Base-by-base conservation (phyloP, 108 stramenopile species). In the Cyclotella cryptica region DNA sequence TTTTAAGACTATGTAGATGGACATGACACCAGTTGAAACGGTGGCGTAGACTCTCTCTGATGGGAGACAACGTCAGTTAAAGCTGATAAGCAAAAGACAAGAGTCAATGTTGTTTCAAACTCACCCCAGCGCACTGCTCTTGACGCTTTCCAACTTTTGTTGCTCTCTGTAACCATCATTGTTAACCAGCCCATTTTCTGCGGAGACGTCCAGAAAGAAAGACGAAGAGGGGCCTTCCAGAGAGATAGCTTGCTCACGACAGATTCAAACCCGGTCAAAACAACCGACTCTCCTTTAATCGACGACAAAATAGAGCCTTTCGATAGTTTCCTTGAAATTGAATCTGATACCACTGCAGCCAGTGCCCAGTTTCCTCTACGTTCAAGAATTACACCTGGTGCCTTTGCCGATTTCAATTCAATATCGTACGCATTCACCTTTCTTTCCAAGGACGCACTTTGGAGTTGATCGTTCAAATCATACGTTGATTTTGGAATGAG, bases 151-250 rank as follows among this genome's bases (percentile, higher is more conserved):
- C 69, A 71, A n/a, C 69, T 30, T 44, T 63, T 69, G 28, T 24
- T 22, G 3, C 24, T 41, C 14, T 57, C 62, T 45, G 45, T 65
- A 9, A 71, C 63, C 41, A 78, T 64, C 41, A 78, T 51, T 7
- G 19, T 65, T 44, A 79, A 24, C 78, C 78, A 79, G 18, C 78
- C 78, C 78, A 79, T 79, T 60, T 72, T 79, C 47, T 70, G 52
- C 45, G 78, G 78, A 3, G 78, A 79, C 14, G 72, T 45, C 44
- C 27, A 45, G 39, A 79, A 79, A 7, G 12, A 40, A 51, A 79
- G 54, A n/a, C 15, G 78, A 52, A 79, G 65, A 17, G 78, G 78
- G 10, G 78, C 62, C 18, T 60, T 58, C 78, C 78, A 72, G 27
- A 58, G 5, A 1, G 78, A 65, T 8, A 79, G 47, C 40, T 65